A percentile compares a stretch with the other conserved stretches of the same genome.
Conservation (phyloP, 257 asterid genomes). For the Rauvolfia tetraphylla region DNA sequence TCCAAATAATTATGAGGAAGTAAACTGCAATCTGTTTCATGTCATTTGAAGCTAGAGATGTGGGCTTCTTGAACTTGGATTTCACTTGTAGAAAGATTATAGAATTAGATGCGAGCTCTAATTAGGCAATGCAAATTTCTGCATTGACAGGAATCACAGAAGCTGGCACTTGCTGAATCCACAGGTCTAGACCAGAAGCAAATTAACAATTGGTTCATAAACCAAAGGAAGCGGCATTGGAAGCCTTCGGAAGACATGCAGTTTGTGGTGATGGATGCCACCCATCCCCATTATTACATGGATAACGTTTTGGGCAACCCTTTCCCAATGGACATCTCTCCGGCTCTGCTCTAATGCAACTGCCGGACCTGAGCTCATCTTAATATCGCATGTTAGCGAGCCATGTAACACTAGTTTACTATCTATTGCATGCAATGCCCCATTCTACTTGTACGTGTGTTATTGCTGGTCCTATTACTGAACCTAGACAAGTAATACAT, state of each 20-base stretch:
- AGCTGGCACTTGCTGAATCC: conserved; percentile 81
- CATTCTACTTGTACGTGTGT: neutral
- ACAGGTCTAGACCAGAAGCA: conserved; percentile 96
- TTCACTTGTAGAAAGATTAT: too few relatives aligned
- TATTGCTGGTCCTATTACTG: neutral
- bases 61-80: neutral
- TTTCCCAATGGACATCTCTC: conserved; percentile 74
- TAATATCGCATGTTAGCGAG: neutral
- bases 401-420: conserved; percentile 1
- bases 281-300: conserved; percentile 66
- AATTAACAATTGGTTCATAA: conserved; percentile 93
- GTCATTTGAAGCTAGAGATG: neutral
- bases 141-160: conserved; percentile 71
- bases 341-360: conserved; percentile 45
- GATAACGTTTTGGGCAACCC: conserved; percentile 65
- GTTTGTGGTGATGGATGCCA: conserved; percentile 89
- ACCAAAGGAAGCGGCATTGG: conserved; percentile 95
- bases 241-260: conserved; percentile 96
- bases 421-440: neutral
- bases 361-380: neutral
- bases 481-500: neutral
- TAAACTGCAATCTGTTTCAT: neutral
- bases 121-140: neutral
- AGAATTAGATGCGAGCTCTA: too few relatives aligned
- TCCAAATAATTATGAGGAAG: neutral